These are phyloP conservation scores for Misopates orontium DNA, from an alignment of 257 asterid genomes.

Conservation along the genomic window DNA sequence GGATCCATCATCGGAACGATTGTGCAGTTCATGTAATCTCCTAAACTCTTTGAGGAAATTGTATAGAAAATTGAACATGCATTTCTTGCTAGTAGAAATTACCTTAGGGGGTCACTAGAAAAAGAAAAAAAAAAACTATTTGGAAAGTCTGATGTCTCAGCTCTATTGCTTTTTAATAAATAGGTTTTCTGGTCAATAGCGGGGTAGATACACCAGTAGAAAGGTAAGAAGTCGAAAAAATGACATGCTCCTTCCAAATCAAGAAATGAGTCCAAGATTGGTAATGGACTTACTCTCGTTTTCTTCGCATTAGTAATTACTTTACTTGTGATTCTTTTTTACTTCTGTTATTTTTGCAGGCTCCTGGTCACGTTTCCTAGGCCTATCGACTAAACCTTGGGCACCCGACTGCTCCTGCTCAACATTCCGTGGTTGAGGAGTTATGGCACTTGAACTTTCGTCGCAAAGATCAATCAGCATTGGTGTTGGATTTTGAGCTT, in stretches of 20 bases:
- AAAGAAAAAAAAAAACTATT: too few species aligned
- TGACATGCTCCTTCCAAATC: constrained; percentile 10
- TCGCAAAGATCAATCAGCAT: too few species aligned
- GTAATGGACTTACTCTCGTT: neutral
- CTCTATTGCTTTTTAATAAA: constrained; percentile 15
- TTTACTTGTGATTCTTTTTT: constrained; percentile 20
- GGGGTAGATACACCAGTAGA: neutral
- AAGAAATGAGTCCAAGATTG: neutral
- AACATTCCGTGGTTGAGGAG: too few species aligned
- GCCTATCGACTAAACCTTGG: too few species aligned
- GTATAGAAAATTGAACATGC: constrained; percentile 2
- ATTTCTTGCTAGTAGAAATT: constrained; percentile 27
- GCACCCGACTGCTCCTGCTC: too few species aligned
- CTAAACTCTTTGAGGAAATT: constrained; percentile 3
- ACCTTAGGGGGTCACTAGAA: constrained; percentile 17
- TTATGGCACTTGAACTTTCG: too few species aligned
- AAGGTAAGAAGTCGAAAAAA: neutral
- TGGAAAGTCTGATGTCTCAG: constrained; percentile 12
- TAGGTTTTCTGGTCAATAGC: constrained; percentile 19
- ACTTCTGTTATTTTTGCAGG: constrained; percentile 21
- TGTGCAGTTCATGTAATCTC: constrained; percentile 20
- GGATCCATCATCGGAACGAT: constrained; percentile 22
- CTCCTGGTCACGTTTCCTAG: too few species aligned
- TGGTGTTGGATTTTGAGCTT: too few species aligned
- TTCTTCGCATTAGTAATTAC: constrained; percentile 1